Evolutionary conservation across 768 basidiomycete genomes (phyloP).

Genomic region (Panus rudis): DNA sequence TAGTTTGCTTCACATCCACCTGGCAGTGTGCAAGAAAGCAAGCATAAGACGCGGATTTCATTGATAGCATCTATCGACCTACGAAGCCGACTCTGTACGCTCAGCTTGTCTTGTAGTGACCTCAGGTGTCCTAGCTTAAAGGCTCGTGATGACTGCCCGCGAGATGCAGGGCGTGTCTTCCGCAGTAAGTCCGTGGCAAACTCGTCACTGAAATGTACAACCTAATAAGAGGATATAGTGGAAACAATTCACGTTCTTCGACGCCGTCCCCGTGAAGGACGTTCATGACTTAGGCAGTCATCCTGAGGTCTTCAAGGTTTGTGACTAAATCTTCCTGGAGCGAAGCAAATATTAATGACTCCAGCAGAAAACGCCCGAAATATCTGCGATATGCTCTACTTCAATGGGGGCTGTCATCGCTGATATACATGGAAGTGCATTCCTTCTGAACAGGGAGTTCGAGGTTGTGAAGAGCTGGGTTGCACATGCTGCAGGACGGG

Average conservation of each 20-base stretch:
- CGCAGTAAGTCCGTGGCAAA: too few relatives aligned
- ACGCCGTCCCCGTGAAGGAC: conserved; percentile 69
- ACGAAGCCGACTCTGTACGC: too few relatives aligned
- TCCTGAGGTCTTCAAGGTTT: conserved; percentile 76
- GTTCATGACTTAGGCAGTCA: conserved; percentile 65
- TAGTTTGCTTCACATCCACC: too few relatives aligned
- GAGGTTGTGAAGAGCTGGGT: conserved; percentile 69
- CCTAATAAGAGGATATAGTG: conserved; percentile 57
- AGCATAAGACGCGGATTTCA: too few relatives aligned
- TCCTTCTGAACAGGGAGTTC: conserved; percentile 69
- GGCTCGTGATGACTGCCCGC: too few relatives aligned
- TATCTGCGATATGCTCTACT: conserved; percentile 61
- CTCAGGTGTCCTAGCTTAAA: too few relatives aligned
- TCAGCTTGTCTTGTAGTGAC: too few relatives aligned
- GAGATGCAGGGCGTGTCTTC: too few relatives aligned
- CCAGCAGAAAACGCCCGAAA: conserved; percentile 55
- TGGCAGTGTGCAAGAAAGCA: too few relatives aligned
- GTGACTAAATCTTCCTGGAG: conserved; percentile 1
- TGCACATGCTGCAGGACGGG: conserved; percentile 71
- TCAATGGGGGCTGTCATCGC: conserved; percentile 68
- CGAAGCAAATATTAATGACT: background rate
- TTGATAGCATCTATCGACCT: too few relatives aligned
- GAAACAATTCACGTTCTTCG: conserved; percentile 90
- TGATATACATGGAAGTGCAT: conserved; percentile 80
- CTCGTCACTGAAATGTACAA: too few relatives aligned